These are phyloP conservation scores for Leccinum subgranulosum DNA, from an alignment of 768 basidiomycete species.

Conservation along the genomic window DNA sequence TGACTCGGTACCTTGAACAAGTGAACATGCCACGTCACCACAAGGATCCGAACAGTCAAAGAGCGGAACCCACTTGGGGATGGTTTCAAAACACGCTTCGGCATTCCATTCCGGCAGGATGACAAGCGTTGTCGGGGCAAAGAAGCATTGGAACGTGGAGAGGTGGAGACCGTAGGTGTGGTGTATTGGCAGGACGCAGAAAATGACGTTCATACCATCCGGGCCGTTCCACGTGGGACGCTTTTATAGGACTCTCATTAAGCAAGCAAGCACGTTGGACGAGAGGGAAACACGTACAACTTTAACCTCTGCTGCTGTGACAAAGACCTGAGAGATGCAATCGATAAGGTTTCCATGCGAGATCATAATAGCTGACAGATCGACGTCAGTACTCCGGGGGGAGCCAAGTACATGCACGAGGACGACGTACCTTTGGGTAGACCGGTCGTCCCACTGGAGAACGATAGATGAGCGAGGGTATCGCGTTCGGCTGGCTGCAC, in stretches of 20 bases:
- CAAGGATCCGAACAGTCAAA: not conserved
- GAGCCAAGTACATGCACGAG: not conserved
- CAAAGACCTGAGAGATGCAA: conserved; percentile 38
- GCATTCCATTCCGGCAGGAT: conserved; percentile 61
- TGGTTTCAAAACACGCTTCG: conserved; percentile 45
- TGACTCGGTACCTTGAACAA: conserved; percentile 50
- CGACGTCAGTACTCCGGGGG: not conserved
- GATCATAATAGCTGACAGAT: conserved; percentile 58
- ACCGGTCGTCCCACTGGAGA: conserved; percentile 78
- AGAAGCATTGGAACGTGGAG: conserved; percentile 46
- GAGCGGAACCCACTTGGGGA: conserved; percentile 51
- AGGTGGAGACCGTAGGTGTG: conserved; percentile 61
- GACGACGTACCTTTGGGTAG: conserved; percentile 59
- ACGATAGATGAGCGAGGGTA: conserved; percentile 66
- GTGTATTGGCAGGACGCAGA: conserved; percentile 66
- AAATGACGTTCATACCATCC: conserved; percentile 42
- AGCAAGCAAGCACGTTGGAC: not conserved
- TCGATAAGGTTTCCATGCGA: conserved; percentile 61
- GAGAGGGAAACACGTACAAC: conserved; percentile 32
- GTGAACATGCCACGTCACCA: not conserved
- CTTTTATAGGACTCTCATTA: conserved; percentile 22
- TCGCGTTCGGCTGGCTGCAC: conserved; percentile 45
- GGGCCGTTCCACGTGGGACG: conserved; percentile 39
- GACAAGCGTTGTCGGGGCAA: conserved; percentile 46
- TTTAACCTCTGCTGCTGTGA: conserved; percentile 31